A percentile compares a stretch with the other conserved stretches of the same genome.
phyloP scores from a whole-genome alignment of 148 eudicot species.

The Camellia japonica region DNA sequence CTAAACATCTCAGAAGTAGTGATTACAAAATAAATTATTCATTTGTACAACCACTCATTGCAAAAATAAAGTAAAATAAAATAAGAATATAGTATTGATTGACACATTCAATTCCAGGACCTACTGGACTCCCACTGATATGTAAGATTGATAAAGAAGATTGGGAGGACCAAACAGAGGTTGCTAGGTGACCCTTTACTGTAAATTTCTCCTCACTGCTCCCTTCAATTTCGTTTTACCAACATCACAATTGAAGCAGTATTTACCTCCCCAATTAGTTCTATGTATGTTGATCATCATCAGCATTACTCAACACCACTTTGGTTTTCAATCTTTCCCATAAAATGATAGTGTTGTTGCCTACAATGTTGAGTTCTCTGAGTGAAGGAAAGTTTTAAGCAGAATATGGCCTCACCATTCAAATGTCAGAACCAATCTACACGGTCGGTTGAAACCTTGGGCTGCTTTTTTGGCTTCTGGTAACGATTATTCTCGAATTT shows the following conservation, averaged over 20 bases:
- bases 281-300: not conserved
- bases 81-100: not conserved
- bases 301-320: too few relatives aligned
- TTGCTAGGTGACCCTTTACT: not conserved
- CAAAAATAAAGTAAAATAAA: not conserved
- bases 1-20: not conserved
- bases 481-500: constrained; percentile 75
- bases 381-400: not conserved
- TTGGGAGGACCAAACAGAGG: not conserved
- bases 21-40: not conserved
- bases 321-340: not conserved
- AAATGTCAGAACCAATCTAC: constrained; percentile 65
- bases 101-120: not conserved
- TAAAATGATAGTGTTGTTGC: not conserved
- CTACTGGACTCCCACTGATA: not conserved
- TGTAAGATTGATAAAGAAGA: constrained; percentile 4
- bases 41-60: not conserved
- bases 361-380: not conserved
- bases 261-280: not conserved
- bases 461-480: constrained; percentile 61
- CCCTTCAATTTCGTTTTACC: constrained; percentile 2
- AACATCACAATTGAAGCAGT: not conserved
- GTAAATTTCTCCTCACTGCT: not conserved
- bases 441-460: constrained; percentile 57
- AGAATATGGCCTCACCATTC: not conserved